A percentile compares a stretch with the other conserved stretches of the same genome.
These are phyloP conservation scores for Breviolum minutum DNA, from an alignment of 73 alveolate species.

Conservation along the genomic window DNA sequence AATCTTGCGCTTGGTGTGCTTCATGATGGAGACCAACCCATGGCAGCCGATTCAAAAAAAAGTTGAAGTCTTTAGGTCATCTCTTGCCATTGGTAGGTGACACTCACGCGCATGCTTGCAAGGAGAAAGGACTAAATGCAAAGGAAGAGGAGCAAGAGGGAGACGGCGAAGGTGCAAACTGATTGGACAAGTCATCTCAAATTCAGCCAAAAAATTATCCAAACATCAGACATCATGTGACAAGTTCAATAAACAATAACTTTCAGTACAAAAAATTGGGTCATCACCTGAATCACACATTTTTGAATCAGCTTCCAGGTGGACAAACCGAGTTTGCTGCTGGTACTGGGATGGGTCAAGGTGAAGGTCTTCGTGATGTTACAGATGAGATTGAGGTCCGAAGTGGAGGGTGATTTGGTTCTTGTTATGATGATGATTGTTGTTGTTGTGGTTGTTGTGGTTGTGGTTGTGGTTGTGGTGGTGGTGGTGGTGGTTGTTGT, in stretches of 20 bases:
- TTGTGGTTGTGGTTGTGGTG: too few relatives aligned
- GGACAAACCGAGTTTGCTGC: slow-evolving; percentile 82
- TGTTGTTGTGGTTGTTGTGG: too few relatives aligned
- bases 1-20: slow-evolving; percentile 73
- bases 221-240: neutral
- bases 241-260: neutral
- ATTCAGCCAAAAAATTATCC: neutral
- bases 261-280: neutral
- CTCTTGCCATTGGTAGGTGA: neutral
- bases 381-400: slow-evolving; percentile 91
- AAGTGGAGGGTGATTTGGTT: neutral
- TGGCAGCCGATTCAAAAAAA: neutral
- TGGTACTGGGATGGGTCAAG: slow-evolving; percentile 94
- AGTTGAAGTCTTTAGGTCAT: neutral
- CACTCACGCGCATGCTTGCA: neutral
- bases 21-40: slow-evolving; percentile 70
- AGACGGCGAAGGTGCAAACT: slow-evolving; percentile 59
- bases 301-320: slow-evolving; percentile 7
- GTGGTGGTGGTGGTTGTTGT: too few relatives aligned
- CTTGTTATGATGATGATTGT: too few relatives aligned
- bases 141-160: slow-evolving; percentile 81
- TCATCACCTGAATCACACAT: neutral
- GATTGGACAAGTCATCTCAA: neutral
- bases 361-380: slow-evolving; percentile 82
- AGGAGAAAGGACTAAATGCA: slow-evolving; percentile 87